Percentiles rank a stretch among this genome's conserved stretches.
Evolutionary conservation across 139 green algal genomes (phyloP).

Genomic region (Pedinophyceae sp.): DNA sequence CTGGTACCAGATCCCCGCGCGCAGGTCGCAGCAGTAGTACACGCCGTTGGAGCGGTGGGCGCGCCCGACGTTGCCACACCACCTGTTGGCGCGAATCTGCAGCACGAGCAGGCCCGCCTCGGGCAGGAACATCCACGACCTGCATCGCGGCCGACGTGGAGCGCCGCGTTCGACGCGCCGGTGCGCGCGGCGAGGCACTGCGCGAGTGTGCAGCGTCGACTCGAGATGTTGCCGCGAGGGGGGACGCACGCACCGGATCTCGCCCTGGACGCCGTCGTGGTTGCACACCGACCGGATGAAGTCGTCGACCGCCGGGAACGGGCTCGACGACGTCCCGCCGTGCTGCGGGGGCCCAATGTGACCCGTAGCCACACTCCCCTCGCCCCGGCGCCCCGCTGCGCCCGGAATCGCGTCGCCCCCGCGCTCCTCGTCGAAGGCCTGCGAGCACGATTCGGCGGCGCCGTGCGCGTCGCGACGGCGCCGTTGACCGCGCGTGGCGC

Average conservation of each 20-base stretch:
- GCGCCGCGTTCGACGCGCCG: neutral
- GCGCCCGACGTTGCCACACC: constrained; percentile 45
- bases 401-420: neutral
- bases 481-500: neutral
- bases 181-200: neutral
- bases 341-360: constrained; percentile 16
- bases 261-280: constrained; percentile 12
- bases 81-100: constrained; percentile 2
- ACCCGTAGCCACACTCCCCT: neutral
- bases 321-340: no score
- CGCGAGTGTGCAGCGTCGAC: constrained; percentile 2
- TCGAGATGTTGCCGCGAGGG: no score
- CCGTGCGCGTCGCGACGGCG: neutral
- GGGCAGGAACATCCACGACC: no score
- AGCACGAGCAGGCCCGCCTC: no score
- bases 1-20: constrained; percentile 26
- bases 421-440: constrained; percentile 3
- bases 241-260: neutral
- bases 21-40: constrained; percentile 30
- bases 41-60: constrained; percentile 52
- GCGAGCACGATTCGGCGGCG: neutral
- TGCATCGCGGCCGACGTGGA: neutral
- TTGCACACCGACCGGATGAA: constrained; percentile 29
- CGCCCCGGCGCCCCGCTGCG: neutral
- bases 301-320: constrained; percentile 21